Base-by-base conservation (phyloP, 2,329 filamentous ascomycete genomes). In the Neonectria hederae region DNA sequence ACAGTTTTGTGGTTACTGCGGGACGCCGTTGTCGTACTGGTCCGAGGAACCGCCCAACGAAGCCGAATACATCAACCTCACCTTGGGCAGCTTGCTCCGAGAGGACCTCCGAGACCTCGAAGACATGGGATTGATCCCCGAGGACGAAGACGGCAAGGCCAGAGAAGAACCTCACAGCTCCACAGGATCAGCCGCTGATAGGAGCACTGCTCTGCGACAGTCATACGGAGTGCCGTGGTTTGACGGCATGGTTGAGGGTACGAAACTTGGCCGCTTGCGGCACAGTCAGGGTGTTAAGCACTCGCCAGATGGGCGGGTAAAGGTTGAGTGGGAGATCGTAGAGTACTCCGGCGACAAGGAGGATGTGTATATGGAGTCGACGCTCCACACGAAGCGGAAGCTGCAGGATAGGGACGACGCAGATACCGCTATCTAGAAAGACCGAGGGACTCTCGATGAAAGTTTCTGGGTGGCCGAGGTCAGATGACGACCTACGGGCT, bases 1-100 rank as follows among this genome's bases (percentile, higher is more conserved):
- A 54, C 87, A 93, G 70, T 97, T 97, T 79, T 97, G 94, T 79
- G 94, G 94, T 24, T 97, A 92, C 81, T 97, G 94, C 77, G 94
- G 94, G 56, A 97, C 94, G 0, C 91, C 92, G 13, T 82, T 97
- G 58, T 91, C 90, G 0, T 93, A 90, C 72, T 97, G 93, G 93
- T 90, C 89, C 51, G 94, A 97, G 77, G 79, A 87, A 24, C 91
- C 92, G 0, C 81, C 79, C 1, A 83, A 83, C 55, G 92, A 96
- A 76, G 90, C 90, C 13, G 89, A 94, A 8, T 95, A 87, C 75
- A 93, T 97, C 80, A 90, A 89, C 63, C 82, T 97, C 62, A 92
- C 93, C 0, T 82, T 97, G n/a, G 92, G 92, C 5, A 95, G 90
- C 70, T 82, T 97, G 57, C 76, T 87, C 40, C 85, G 86, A 6